Conservation (phyloP, 2,329 filamentous ascomycete species). For the Colletotrichum sojae region DNA sequence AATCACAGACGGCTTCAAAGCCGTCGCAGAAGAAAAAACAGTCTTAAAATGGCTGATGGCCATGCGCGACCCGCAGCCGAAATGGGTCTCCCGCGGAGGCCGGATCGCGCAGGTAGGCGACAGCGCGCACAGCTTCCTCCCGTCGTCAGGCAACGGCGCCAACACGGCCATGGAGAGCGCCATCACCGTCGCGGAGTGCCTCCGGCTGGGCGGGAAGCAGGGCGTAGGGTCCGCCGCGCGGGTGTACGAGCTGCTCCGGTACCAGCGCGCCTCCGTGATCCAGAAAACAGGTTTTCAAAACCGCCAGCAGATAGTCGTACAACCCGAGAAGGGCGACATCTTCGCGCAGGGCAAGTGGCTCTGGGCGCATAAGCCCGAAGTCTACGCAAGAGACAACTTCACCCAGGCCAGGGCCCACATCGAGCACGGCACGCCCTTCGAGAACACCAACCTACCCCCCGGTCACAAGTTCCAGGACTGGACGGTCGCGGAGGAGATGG, state of each 20-base stretch:
- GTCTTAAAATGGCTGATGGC: slow-evolving; percentile 36
- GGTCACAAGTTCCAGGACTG: slow-evolving; percentile 5
- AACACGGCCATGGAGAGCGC: slow-evolving; percentile 43
- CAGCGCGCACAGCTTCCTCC: slow-evolving; percentile 43
- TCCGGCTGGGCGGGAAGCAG: neutral
- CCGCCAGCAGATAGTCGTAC: neutral
- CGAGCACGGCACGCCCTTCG: neutral
- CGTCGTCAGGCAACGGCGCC: slow-evolving; percentile 41
- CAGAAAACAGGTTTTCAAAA: neutral
- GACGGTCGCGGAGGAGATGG: slow-evolving; percentile 5
- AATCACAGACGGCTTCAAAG: neutral
- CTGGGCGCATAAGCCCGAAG: slow-evolving; percentile 5
- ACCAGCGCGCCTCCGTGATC: neutral
- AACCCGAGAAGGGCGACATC: neutral
- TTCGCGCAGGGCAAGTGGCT: slow-evolving; percentile 4
- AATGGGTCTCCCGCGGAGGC: slow-evolving; percentile 38
- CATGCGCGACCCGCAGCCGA: slow-evolving; percentile 35
- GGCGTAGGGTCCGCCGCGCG: neutral
- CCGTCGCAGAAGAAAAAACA: neutral
- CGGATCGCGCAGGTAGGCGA: slow-evolving; percentile 44
- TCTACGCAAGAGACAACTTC: slow-evolving; percentile 1
- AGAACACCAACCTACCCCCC: neutral
- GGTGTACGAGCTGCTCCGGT: neutral
- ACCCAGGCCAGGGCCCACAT: neutral
- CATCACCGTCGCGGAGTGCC: slow-evolving; percentile 36